Evolutionary conservation across 768 basidiomycete genomes (phyloP).

Genomic region (Hirschioporus abietinus): DNA sequence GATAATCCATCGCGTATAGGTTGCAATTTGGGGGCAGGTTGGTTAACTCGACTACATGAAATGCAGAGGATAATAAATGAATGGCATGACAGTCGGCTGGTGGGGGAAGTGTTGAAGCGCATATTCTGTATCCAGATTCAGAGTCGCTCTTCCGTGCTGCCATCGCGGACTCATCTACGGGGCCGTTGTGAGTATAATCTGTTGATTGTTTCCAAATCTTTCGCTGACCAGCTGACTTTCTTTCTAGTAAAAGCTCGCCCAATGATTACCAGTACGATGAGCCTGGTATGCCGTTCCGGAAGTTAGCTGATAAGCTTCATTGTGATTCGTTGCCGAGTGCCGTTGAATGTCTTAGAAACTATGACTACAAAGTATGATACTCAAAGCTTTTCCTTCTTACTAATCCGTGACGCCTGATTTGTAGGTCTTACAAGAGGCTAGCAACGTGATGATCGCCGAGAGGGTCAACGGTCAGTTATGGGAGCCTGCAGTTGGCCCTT

Average conservation of each 20-base stretch:
- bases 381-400: background rate
- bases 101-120: slow-evolving; percentile 12
- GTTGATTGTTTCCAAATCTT: background rate
- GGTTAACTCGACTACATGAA: background rate
- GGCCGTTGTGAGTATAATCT: slow-evolving; percentile 41
- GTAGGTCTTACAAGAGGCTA: slow-evolving; percentile 11
- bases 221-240: background rate
- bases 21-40: slow-evolving; percentile 7
- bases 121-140: slow-evolving; percentile 10
- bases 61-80: background rate
- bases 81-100: slow-evolving; percentile 11
- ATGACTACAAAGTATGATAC: slow-evolving; percentile 13
- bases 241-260: slow-evolving; percentile 11
- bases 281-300: slow-evolving; percentile 22
- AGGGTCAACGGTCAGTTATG: slow-evolving; percentile 18
- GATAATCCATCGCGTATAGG: slow-evolving; percentile 1
- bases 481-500: slow-evolving; percentile 19
- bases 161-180: slow-evolving; percentile 47
- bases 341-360: slow-evolving; percentile 20
- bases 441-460: slow-evolving; percentile 11
- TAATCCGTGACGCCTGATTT: background rate
- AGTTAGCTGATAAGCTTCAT: slow-evolving; percentile 11
- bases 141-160: slow-evolving; percentile 43
- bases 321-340: slow-evolving; percentile 19
- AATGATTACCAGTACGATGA: slow-evolving; percentile 23